A percentile compares a stretch with the other conserved stretches of the same genome.
Conservation (phyloP, 2,329 filamentous ascomycete species). For the Ascochyta viciae-villosae region DNA sequence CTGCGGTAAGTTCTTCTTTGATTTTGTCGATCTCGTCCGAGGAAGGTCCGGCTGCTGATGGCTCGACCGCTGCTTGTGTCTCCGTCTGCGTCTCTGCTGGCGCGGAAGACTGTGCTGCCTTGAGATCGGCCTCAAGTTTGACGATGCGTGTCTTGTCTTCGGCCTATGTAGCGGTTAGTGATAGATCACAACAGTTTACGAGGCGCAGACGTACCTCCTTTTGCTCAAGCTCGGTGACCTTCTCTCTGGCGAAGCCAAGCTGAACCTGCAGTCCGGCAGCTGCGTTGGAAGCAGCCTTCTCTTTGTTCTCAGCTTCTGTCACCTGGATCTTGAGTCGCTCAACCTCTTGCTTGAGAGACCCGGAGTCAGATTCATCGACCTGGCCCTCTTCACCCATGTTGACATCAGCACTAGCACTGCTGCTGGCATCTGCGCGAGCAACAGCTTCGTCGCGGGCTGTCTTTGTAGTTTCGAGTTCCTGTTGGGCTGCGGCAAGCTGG, state of each 20-base stretch:
- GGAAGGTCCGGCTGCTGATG: slow-evolving; percentile 8
- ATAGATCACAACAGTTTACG: neutral
- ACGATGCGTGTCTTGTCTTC: slow-evolving; percentile 52
- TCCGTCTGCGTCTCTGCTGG: slow-evolving; percentile 24
- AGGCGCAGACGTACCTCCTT: slow-evolving; percentile 55
- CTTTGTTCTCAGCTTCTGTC: slow-evolving; percentile 44
- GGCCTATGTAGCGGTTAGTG: slow-evolving; percentile 33
- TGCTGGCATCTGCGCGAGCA: slow-evolving; percentile 55
- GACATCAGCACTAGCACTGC: slow-evolving; percentile 41
- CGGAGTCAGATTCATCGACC: slow-evolving; percentile 44
- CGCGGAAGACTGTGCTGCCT: slow-evolving; percentile 31
- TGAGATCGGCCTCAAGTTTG: slow-evolving; percentile 43
- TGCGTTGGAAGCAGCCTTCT: slow-evolving; percentile 48
- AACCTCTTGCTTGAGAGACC: slow-evolving; percentile 40
- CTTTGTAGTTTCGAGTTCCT: slow-evolving; percentile 65
- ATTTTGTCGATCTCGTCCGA: slow-evolving; percentile 28
- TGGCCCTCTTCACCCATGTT: slow-evolving; percentile 57
- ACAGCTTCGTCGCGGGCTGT: slow-evolving; percentile 70
- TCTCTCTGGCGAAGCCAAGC: slow-evolving; percentile 63
- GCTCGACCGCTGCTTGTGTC: slow-evolving; percentile 15
- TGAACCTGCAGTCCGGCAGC: slow-evolving; percentile 47
- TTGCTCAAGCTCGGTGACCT: slow-evolving; percentile 68
- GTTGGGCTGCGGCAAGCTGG: slow-evolving; percentile 32
- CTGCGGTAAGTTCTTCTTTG: slow-evolving; percentile 51
- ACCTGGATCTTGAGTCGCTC: slow-evolving; percentile 42